A percentile compares a stretch with the other conserved stretches of the same genome.
phyloP scores from a whole-genome alignment of 176 grass and related monocot genomes.

The Paspalum vaginatum region DNA sequence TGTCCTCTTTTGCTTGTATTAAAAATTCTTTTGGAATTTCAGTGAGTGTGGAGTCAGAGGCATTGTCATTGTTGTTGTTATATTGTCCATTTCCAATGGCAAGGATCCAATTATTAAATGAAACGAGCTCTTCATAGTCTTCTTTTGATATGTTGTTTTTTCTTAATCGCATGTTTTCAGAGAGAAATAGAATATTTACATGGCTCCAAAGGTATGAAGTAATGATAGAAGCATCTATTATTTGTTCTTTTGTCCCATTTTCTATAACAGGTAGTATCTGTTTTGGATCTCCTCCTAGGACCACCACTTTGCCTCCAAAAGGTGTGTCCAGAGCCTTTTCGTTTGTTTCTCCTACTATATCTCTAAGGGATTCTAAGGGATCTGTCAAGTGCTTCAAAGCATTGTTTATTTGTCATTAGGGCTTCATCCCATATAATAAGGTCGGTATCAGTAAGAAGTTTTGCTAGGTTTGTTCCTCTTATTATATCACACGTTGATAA shows the following conservation, averaged over 20 bases:
- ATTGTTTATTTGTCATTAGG: too few relatives aligned
- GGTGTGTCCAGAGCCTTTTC: too few relatives aligned
- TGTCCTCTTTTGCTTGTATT: neutral
- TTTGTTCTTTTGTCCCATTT: neutral
- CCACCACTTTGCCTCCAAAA: neutral
- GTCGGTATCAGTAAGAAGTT: neutral
- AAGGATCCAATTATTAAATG: neutral
- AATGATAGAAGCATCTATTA: neutral
- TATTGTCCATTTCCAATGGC: too few relatives aligned
- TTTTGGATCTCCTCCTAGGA: neutral
- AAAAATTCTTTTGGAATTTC: neutral
- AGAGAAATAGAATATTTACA: neutral
- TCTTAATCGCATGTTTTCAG: neutral
- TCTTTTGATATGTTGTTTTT: neutral
- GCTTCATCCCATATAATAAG: constrained; percentile 33
- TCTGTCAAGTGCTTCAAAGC: too few relatives aligned
- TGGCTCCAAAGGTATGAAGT: neutral
- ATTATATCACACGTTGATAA: neutral
- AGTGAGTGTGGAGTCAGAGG: neutral
- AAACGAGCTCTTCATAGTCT: neutral
- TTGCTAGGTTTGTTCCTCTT: neutral
- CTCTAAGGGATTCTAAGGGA: too few relatives aligned
- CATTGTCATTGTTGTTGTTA: neutral
- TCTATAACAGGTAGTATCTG: neutral
- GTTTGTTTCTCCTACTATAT: too few relatives aligned